phyloP scores from a whole-genome alignment of 495 filamentous ascomycete genomes.

The Penicillium longicatenatum region DNA sequence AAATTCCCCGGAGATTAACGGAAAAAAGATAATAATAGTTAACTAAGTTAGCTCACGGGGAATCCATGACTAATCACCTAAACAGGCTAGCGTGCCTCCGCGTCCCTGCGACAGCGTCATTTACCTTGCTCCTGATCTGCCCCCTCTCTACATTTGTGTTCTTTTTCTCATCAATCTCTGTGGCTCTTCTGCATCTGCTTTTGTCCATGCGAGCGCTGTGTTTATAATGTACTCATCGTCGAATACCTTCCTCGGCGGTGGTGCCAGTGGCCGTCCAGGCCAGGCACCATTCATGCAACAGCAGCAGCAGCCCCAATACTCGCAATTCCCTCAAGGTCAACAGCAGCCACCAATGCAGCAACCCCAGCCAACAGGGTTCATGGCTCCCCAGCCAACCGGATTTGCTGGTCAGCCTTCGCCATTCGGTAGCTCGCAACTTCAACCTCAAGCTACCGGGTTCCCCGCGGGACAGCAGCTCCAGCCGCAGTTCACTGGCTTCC shows the following conservation, averaged over 20 bases:
- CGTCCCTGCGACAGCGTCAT: slow-evolving; percentile 35
- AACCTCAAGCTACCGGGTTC: slow-evolving; percentile 61
- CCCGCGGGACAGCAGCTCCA: slow-evolving; percentile 64
- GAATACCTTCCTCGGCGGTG: slow-evolving; percentile 78
- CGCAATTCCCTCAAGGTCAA: slow-evolving; percentile 50
- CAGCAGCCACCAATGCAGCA: slow-evolving; percentile 53
- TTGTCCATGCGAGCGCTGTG: slow-evolving; percentile 32
- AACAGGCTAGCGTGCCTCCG: slow-evolving; percentile 29
- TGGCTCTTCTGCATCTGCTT: slow-evolving; percentile 22
- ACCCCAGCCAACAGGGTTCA: slow-evolving; percentile 55
- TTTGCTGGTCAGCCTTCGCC: slow-evolving; percentile 46
- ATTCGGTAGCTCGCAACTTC: slow-evolving; percentile 40
- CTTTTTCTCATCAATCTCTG: slow-evolving; percentile 24
- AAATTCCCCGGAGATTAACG: neutral
- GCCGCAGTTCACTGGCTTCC: slow-evolving; percentile 58
- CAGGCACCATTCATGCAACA: slow-evolving; percentile 54
- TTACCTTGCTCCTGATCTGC: slow-evolving; percentile 32
- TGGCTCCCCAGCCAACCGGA: slow-evolving; percentile 53
- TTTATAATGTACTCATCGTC: slow-evolving; percentile 83
- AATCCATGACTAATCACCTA: slow-evolving; percentile 25
- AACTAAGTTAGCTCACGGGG: slow-evolving; percentile 5
- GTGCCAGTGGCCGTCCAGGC: slow-evolving; percentile 72
- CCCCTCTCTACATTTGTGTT: slow-evolving; percentile 23
- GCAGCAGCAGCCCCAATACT: slow-evolving; percentile 48
- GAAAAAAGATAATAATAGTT: slow-evolving; percentile 2